A percentile compares a stretch with the other conserved stretches of the same genome.
Conservation (phyloP, 1,284 basidiomycete genomes). For the Ceratobasidium sp. region DNA sequence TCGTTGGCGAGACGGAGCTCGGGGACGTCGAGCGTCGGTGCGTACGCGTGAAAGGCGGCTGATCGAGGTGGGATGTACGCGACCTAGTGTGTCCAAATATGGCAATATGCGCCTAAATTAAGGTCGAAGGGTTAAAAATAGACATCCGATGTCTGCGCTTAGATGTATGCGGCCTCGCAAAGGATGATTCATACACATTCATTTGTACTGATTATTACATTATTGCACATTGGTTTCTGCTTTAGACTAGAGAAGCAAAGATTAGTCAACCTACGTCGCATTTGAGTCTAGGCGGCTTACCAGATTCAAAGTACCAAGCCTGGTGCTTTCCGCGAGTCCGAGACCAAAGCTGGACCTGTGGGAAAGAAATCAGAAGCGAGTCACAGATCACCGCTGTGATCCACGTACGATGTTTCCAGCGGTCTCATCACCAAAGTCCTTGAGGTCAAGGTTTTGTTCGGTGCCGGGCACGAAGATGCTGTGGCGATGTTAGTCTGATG, state of each 20-base stretch:
- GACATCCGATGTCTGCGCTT: too few species aligned
- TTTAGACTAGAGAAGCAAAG: neutral
- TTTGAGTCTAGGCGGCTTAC: neutral
- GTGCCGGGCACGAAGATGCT: constrained; percentile 33
- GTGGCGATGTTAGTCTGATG: neutral
- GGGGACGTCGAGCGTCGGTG: too few species aligned
- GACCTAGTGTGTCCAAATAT: too few species aligned
- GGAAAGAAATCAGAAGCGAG: neutral
- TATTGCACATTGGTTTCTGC: neutral
- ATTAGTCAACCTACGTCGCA: neutral
- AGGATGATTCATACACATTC: constrained; percentile 20
- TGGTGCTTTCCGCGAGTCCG: constrained; percentile 30
- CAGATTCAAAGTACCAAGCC: constrained; percentile 24
- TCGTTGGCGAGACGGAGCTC: too few species aligned
- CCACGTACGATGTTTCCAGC: constrained; percentile 28
- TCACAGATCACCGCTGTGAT: neutral
- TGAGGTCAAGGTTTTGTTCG: constrained; percentile 32
- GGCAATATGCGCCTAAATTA: too few species aligned
- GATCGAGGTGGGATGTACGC: too few species aligned
- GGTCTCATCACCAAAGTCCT: constrained; percentile 33
- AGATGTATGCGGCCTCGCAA: too few species aligned
- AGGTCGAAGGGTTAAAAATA: too few species aligned
- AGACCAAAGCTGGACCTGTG: constrained; percentile 27
- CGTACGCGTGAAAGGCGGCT: too few species aligned
- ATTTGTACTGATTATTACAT: constrained; percentile 9